These are phyloP conservation scores for Aspergillus quadricinctus DNA, from an alignment of 2,329 filamentous ascomycete genomes.

Conservation along the genomic window DNA sequence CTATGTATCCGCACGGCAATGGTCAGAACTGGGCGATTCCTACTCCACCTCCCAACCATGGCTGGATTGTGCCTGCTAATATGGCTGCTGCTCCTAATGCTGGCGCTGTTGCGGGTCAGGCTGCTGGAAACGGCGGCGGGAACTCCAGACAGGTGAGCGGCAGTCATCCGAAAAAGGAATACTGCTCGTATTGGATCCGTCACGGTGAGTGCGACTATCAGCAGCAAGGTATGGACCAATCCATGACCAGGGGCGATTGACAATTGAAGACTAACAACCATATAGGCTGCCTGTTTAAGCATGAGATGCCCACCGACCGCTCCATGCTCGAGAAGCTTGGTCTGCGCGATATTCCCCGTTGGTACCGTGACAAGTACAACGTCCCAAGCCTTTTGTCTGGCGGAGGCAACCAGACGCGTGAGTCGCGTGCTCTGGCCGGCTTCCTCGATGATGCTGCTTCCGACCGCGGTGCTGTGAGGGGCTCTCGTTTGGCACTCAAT, in stretches of 20 bases:
- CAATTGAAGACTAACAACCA: not conserved
- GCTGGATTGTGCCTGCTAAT: conserved; percentile 12
- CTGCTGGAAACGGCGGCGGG: conserved; percentile 8
- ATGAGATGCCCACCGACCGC: conserved; percentile 75
- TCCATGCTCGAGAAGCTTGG: conserved; percentile 66
- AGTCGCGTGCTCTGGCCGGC: conserved; percentile 12
- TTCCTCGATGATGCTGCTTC: conserved; percentile 16
- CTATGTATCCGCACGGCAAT: conserved; percentile 17
- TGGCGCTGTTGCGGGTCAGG: not conserved
- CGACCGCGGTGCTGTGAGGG: conserved; percentile 6
- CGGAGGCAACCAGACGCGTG: conserved; percentile 15
- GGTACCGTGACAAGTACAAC: conserved; percentile 50
- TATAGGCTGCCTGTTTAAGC: conserved; percentile 75
- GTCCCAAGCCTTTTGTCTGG: conserved; percentile 25
- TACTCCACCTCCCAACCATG: conserved; percentile 6
- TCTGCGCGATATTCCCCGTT: conserved; percentile 53
- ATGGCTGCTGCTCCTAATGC: not conserved
- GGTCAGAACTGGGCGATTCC: conserved; percentile 14
- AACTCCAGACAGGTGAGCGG: conserved; percentile 19
- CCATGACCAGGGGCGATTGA: not conserved
- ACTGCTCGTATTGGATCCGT: conserved; percentile 87
- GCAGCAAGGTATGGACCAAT: conserved; percentile 56
- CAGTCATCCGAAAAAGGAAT: conserved; percentile 57
- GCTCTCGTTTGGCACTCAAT: conserved; percentile 13
- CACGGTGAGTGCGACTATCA: conserved; percentile 79